Evolutionary conservation across 305 asterid genomes (phyloP).

Genomic region (Fraxinus sp.): DNA sequence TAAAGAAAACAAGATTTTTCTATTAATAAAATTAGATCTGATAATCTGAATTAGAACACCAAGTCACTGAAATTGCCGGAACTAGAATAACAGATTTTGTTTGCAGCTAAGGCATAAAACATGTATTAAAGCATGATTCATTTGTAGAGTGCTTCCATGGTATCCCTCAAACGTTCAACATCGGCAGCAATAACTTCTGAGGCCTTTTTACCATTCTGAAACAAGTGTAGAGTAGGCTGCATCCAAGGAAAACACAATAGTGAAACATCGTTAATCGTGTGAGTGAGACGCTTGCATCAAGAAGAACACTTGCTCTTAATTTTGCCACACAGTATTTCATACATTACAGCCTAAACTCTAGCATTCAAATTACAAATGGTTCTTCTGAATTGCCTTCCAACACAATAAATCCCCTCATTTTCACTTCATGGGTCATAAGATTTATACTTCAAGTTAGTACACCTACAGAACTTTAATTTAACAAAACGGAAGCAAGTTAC

Average conservation of each 20-base stretch:
- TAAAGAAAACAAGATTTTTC: not conserved
- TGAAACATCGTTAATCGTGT: not conserved
- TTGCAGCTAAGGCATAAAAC: not conserved
- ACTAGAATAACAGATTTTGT: not conserved
- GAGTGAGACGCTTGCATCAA: not conserved
- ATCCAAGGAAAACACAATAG: not conserved
- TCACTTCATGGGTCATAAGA: not conserved
- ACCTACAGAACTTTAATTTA: not conserved
- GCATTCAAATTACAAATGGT: not conserved
- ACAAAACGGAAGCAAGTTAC: not conserved
- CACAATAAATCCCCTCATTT: not conserved
- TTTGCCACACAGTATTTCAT: not conserved
- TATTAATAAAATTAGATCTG: not conserved
- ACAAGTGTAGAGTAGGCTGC: conserved; percentile 93
- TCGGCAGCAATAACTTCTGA: conserved; percentile 77
- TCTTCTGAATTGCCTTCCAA: not conserved
- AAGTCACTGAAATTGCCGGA: not conserved
- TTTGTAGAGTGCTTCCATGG: conserved; percentile 73
- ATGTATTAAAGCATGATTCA: conserved; percentile 25
- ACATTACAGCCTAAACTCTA: not conserved
- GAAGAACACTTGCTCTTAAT: not conserved
- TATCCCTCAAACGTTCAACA: conserved; percentile 63
- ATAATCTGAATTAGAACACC: not conserved
- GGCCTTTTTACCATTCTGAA: conserved; percentile 72
- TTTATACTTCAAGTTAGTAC: not conserved